phyloP scores from a whole-genome alignment of 805 yeast species.

The Martiniozyma abietophila region DNA sequence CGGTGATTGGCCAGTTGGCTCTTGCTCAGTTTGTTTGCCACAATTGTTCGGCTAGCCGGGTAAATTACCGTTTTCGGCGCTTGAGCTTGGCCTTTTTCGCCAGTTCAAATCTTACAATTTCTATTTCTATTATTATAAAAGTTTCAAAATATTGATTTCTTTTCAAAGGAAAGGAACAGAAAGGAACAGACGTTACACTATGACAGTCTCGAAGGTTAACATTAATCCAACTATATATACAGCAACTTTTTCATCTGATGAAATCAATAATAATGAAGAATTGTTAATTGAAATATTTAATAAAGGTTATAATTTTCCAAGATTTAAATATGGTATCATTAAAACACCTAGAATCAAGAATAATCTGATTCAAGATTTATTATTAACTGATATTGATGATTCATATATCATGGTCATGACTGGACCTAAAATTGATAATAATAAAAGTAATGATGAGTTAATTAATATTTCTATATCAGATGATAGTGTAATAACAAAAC shows the following conservation, averaged over 20 bases:
- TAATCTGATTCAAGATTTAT: conserved; percentile 21
- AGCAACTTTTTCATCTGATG: conserved; percentile 4
- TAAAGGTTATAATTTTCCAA: conserved; percentile 40
- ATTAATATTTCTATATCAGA: conserved; percentile 8
- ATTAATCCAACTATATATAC: too few species aligned
- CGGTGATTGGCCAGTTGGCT: too few species aligned
- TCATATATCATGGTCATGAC: conserved; percentile 1
- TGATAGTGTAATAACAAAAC: conserved; percentile 16
- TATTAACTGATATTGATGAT: conserved; percentile 2
- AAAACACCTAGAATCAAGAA: conserved; percentile 32
- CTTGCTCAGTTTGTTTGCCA: too few species aligned
- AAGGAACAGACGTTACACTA: too few species aligned
- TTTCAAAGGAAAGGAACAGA: too few species aligned
- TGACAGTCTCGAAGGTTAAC: too few species aligned
- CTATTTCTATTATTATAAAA: too few species aligned
- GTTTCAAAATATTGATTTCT: too few species aligned
- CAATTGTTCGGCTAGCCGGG: too few species aligned
- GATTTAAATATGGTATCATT: conserved; percentile 34
- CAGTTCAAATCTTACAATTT: too few species aligned
- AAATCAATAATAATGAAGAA: conserved; percentile 12
- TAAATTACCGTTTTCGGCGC: too few species aligned
- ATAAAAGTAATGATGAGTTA: conserved; percentile 13
- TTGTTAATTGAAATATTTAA: conserved; percentile 31
- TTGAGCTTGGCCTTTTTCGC: too few species aligned
- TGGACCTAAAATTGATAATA: conserved; percentile 1